Evolutionary conservation across 768 basidiomycete genomes (phyloP).

Genomic region (Boletellus emodensis): DNA sequence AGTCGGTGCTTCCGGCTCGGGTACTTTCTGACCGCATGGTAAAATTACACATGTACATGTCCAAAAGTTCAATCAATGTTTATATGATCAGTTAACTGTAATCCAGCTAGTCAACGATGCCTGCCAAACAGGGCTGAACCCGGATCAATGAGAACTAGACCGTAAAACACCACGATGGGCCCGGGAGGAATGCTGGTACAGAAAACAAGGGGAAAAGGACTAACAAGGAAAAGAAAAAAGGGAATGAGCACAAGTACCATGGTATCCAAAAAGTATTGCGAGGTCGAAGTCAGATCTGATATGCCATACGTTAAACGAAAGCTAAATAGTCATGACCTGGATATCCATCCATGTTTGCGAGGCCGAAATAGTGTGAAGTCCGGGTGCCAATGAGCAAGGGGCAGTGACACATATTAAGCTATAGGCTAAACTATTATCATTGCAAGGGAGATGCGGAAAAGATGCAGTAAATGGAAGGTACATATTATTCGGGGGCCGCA

Average conservation of each 20-base stretch:
- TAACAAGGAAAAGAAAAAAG: constrained; percentile 1
- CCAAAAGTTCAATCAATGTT: constrained; percentile 1
- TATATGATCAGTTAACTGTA: constrained; percentile 13
- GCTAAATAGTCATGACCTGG: constrained; percentile 8
- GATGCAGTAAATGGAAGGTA: constrained; percentile 23
- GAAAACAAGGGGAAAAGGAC: constrained; percentile 1
- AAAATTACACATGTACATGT: not conserved
- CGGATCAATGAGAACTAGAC: not conserved
- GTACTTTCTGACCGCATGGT: not conserved
- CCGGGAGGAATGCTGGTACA: constrained; percentile 4
- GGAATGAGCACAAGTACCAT: constrained; percentile 7
- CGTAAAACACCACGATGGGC: not conserved
- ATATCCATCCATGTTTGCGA: constrained; percentile 17
- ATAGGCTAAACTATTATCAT: constrained; percentile 19
- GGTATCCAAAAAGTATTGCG: constrained; percentile 26
- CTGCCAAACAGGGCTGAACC: constrained; percentile 7
- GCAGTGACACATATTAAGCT: constrained; percentile 14
- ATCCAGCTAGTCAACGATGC: constrained; percentile 16
- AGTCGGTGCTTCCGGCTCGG: not conserved
- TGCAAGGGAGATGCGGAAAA: constrained; percentile 17
- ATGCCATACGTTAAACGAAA: constrained; percentile 4
- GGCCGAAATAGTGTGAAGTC: constrained; percentile 5
- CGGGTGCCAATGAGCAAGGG: constrained; percentile 7
- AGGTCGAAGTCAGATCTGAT: constrained; percentile 6
- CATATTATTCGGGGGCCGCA: constrained; percentile 12